A percentile compares a stretch with the other conserved stretches of the same genome.
phyloP scores from a whole-genome alignment of 179 eudicot genomes.

The Silene noctiflora region DNA sequence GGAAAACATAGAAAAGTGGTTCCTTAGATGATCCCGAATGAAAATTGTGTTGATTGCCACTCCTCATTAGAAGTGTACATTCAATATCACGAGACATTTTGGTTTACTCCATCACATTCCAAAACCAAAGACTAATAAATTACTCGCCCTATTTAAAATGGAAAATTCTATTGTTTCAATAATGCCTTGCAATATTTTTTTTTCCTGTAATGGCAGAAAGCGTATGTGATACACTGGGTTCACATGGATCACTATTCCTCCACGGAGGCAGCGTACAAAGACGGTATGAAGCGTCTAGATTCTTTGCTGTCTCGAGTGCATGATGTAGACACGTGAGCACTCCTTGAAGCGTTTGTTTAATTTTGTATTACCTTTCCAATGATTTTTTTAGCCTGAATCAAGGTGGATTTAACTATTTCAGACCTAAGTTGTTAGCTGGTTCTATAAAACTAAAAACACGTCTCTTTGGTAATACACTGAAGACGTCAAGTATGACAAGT shows the following conservation, averaged over 20 bases:
- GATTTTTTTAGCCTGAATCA: constrained; percentile 12
- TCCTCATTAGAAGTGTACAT: not conserved
- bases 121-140: not conserved
- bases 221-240: constrained; percentile 87
- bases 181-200: not conserved
- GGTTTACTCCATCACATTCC: not conserved
- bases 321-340: constrained; percentile 68
- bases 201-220: constrained; percentile 52
- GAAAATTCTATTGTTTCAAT: not conserved
- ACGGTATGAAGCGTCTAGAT: constrained; percentile 64
- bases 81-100: not conserved
- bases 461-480: constrained; percentile 61
- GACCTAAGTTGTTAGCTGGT: constrained; percentile 79
- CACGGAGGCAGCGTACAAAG: constrained; percentile 65
- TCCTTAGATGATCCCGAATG: not conserved
- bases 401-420: constrained; percentile 33
- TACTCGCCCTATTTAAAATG: not conserved
- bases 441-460: constrained; percentile 69
- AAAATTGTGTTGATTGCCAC: not conserved
- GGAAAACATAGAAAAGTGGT: not conserved
- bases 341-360: constrained; percentile 1
- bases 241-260: constrained; percentile 64
- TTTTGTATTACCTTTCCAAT: not conserved
- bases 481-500: constrained; percentile 66
- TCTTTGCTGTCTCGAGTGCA: constrained; percentile 68